These are phyloP conservation scores for Teunomyces funiuensis DNA, from an alignment of 805 yeast genomes.

Conservation along the genomic window DNA sequence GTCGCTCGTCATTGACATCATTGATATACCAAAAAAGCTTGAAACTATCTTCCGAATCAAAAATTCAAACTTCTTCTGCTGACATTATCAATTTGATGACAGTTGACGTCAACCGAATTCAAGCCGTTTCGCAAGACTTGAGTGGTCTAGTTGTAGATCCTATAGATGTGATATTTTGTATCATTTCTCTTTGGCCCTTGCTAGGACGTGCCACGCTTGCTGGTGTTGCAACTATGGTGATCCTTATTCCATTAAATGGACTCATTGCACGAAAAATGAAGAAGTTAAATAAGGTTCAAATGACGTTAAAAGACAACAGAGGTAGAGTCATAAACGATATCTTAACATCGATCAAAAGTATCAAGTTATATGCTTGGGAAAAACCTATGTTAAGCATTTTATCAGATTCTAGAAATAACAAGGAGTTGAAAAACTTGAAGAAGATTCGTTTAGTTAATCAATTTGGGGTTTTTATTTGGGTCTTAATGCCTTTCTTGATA, in stretches of 20 bases:
- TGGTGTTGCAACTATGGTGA: conserved; percentile 17
- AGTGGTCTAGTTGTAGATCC: conserved; percentile 62
- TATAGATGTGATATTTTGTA: conserved; percentile 25
- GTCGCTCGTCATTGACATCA: conserved; percentile 28
- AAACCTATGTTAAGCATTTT: conserved; percentile 22
- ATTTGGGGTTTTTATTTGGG: conserved; percentile 22
- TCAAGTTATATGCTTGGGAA: conserved; percentile 30
- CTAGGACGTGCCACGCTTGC: conserved; percentile 23
- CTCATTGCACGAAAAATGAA: conserved; percentile 37
- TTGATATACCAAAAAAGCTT: conserved; percentile 22
- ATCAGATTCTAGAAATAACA: conserved; percentile 19
- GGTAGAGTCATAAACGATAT: conserved; percentile 23
- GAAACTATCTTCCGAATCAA: conserved; percentile 30
- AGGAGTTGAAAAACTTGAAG: conserved; percentile 18
- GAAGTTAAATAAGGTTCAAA: conserved; percentile 29
- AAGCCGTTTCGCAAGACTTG: conserved; percentile 33
- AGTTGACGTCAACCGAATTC: conserved; percentile 24
- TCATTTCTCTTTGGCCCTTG: conserved; percentile 20
- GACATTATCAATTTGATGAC: conserved; percentile 25
- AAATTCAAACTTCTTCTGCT: conserved; percentile 19
- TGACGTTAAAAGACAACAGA: conserved; percentile 23
- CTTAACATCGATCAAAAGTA: conserved; percentile 22
- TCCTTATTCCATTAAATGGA: conserved; percentile 20
- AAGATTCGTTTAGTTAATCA: conserved; percentile 15
- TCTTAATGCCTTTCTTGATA: conserved; percentile 23